Percentiles rank a stretch among this genome's conserved stretches.
Evolutionary conservation across 768 basidiomycete genomes (phyloP).

Genomic region (Hirschioporus abietinus): DNA sequence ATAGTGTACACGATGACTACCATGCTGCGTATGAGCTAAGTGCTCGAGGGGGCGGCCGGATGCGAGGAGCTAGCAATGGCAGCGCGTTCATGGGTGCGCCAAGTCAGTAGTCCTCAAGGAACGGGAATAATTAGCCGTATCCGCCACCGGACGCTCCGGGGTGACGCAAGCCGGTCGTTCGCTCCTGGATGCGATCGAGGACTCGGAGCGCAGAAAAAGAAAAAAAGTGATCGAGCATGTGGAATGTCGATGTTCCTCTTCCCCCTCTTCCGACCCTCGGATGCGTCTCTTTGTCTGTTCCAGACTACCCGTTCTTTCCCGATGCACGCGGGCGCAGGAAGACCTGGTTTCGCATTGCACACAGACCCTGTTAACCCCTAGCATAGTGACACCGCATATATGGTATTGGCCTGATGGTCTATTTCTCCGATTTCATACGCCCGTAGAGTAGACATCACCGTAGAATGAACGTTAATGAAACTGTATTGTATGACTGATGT

Average conservation of each 20-base stretch:
- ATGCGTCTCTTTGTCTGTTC: not conserved
- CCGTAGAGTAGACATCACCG: too few relatives aligned
- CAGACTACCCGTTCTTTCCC: not conserved
- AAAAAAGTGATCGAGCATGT: not conserved
- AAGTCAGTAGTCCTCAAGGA: not conserved
- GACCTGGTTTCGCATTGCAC: not conserved
- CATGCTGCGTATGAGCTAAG: not conserved
- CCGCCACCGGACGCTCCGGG: not conserved
- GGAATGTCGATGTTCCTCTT: not conserved
- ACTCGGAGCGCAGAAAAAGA: not conserved
- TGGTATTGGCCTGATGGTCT: not conserved
- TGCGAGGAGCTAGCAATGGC: not conserved
- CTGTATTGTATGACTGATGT: not conserved
- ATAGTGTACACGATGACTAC: not conserved
- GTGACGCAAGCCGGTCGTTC: not conserved
- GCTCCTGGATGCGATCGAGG: not conserved
- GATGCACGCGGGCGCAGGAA: not conserved
- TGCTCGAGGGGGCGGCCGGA: not conserved
- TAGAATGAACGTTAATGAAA: not conserved
- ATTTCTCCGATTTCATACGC: not conserved
- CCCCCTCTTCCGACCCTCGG: not conserved
- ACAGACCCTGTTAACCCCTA: not conserved
- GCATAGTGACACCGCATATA: not conserved
- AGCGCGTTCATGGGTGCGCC: not conserved
- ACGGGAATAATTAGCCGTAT: not conserved